phyloP scores from a whole-genome alignment of 495 filamentous ascomycete genomes.

The Aspergillus cristatus region DNA sequence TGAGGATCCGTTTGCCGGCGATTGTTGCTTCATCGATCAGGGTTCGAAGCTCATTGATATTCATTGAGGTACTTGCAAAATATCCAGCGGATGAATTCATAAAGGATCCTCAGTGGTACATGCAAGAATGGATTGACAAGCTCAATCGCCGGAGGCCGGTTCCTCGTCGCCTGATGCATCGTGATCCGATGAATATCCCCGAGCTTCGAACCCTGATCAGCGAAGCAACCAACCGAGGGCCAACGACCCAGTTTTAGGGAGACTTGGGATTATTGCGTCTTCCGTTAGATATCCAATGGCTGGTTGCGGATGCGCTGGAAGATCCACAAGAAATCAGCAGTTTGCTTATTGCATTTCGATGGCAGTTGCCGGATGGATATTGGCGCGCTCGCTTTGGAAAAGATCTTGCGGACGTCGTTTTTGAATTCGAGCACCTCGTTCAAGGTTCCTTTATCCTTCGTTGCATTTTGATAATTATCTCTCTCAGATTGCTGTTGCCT shows the following conservation, averaged over 20 bases:
- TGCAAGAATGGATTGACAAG: no score
- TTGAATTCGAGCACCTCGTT: not conserved
- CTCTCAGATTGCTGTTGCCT: no score
- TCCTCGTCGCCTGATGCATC: not conserved
- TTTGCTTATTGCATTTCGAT: conserved; percentile 2
- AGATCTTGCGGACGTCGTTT: conserved; percentile 1
- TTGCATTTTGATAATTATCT: not conserved
- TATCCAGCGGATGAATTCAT: no score
- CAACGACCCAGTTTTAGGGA: not conserved
- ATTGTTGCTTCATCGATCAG: not conserved
- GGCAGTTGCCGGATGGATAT: conserved; percentile 1
- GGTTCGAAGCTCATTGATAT: not conserved
- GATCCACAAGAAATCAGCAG: not conserved
- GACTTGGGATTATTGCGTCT: no score
- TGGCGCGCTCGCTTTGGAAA: conserved; percentile 1
- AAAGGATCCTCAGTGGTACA: no score
- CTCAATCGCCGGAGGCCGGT: no score
- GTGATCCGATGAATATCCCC: not conserved
- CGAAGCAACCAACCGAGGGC: not conserved
- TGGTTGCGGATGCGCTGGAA: not conserved
- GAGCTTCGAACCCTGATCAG: not conserved
- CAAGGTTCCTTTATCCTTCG: no score
- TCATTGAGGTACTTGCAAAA: no score
- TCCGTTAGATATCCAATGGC: not conserved
- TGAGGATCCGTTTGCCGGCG: not conserved